Evolutionary conservation across 2,329 filamentous ascomycete species (phyloP).

Genomic region (Fusarium paranaense): DNA sequence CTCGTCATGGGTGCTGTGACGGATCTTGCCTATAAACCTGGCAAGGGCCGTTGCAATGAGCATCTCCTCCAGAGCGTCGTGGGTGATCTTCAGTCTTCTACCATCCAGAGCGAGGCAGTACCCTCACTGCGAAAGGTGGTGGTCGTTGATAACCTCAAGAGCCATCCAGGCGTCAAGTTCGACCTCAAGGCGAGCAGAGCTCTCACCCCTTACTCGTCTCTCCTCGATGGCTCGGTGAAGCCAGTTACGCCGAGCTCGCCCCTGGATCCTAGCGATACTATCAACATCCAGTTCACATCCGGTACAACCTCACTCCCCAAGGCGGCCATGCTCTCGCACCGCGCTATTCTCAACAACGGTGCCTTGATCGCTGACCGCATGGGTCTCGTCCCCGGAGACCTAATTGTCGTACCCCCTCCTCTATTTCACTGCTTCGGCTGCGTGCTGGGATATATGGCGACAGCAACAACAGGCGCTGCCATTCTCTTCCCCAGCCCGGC

Average conservation of each 20-base stretch:
- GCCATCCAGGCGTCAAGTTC: conserved; percentile 59
- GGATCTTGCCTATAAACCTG: conserved; percentile 77
- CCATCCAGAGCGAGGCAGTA: conserved; percentile 60
- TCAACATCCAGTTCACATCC: conserved; percentile 97
- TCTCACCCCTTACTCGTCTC: conserved; percentile 58
- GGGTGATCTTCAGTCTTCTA: conserved; percentile 52
- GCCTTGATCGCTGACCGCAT: conserved; percentile 86
- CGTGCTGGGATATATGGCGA: conserved; percentile 96
- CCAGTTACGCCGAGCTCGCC: conserved; percentile 57
- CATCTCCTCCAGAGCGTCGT: conserved; percentile 59
- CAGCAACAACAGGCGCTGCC: conserved; percentile 80
- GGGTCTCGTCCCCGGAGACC: conserved; percentile 79
- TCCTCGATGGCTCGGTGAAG: conserved; percentile 51
- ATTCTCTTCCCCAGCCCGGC: conserved; percentile 90
- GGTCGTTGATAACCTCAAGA: conserved; percentile 79
- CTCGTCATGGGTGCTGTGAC: conserved; percentile 90
- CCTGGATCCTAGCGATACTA: conserved; percentile 73
- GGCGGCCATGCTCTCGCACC: conserved; percentile 88
- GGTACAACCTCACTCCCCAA: conserved; percentile 94
- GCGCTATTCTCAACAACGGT: conserved; percentile 93
- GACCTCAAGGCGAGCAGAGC: conserved; percentile 54
- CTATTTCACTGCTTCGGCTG: conserved; percentile 93
- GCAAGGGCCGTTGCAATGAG: conserved; percentile 65
- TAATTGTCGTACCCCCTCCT: conserved; percentile 86
- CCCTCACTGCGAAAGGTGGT: conserved; percentile 79